Conservation (phyloP, 2,329 filamentous ascomycete species). For the Cladosporium sp. region DNA sequence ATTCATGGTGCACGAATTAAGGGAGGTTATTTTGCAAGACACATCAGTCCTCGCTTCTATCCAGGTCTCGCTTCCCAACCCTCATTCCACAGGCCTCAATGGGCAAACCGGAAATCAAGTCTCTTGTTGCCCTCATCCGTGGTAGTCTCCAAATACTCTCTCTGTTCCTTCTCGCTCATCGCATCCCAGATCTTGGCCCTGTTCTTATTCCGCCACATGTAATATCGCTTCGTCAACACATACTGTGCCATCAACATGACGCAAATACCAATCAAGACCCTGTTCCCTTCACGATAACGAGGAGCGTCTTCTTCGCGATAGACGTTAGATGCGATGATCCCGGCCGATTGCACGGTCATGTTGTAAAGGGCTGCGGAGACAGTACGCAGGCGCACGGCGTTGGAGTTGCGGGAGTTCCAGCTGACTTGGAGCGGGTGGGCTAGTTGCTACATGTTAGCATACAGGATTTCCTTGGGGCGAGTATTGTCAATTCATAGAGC, state of each 20-base stretch:
- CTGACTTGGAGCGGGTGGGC: slow-evolving; percentile 40
- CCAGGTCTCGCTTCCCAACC: too few relatives aligned
- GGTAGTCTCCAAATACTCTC: slow-evolving; percentile 43
- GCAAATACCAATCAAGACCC: slow-evolving; percentile 48
- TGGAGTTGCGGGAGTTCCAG: slow-evolving; percentile 53
- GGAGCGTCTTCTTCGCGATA: slow-evolving; percentile 21
- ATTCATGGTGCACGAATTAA: too few relatives aligned
- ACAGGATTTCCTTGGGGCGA: neutral
- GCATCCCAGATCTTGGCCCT: slow-evolving; percentile 47
- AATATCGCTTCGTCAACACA: slow-evolving; percentile 40
- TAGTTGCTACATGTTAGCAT: neutral
- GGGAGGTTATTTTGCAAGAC: too few relatives aligned
- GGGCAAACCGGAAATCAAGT: neutral
- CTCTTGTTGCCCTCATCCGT: slow-evolving; percentile 38
- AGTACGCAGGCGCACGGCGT: slow-evolving; percentile 57
- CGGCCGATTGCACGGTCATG: slow-evolving; percentile 39
- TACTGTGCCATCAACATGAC: slow-evolving; percentile 49
- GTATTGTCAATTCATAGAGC: neutral
- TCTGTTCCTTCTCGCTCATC: slow-evolving; percentile 47
- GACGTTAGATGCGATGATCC: slow-evolving; percentile 35
- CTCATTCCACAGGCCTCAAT: neutral
- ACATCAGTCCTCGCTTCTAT: too few relatives aligned
- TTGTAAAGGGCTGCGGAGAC: slow-evolving; percentile 63
- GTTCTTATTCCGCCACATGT: neutral
- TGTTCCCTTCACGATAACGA: slow-evolving; percentile 52